phyloP scores from a whole-genome alignment of 176 grass and related monocot species.

The Avena insularis region DNA sequence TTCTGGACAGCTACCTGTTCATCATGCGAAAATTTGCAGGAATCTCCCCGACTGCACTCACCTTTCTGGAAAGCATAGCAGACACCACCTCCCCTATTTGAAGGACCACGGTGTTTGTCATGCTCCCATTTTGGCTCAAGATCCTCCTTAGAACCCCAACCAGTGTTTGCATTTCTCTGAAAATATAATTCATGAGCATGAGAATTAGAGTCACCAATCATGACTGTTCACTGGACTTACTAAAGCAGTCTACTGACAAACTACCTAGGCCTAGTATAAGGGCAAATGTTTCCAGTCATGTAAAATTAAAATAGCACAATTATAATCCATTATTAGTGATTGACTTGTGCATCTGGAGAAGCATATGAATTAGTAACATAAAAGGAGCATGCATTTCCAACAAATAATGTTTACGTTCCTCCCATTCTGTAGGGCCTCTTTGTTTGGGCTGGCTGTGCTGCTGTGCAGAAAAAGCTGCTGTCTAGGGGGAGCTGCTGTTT shows the following conservation, averaged over 20 bases:
- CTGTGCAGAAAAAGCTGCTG: no score
- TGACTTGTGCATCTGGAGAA: neutral
- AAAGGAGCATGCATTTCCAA: conserved; percentile 3
- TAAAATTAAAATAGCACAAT: neutral
- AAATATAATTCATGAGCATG: conserved; percentile 7
- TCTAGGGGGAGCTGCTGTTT: no score
- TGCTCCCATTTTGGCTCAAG: conserved; percentile 61
- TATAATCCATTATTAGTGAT: neutral
- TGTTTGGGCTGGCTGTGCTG: no score
- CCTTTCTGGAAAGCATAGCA: conserved; percentile 97
- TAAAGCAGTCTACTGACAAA: neutral
- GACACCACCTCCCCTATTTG: conserved; percentile 70
- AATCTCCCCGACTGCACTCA: conserved; percentile 82
- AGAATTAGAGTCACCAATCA: neutral
- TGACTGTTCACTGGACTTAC: neutral
- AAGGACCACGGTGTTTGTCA: conserved; percentile 51
- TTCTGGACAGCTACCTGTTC: conserved; percentile 68
- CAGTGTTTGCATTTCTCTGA: conserved; percentile 75
- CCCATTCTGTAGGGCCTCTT: neutral
- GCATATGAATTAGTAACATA: neutral
- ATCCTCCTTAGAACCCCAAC: conserved; percentile 86
- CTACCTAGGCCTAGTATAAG: neutral
- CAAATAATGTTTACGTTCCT: neutral
- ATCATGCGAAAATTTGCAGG: conserved; percentile 93
- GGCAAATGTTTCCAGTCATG: neutral